Percentiles rank a stretch among this genome's conserved stretches.
Evolutionary conservation across 768 basidiomycete genomes (phyloP).

Genomic region (Omphalotus guepiniiformis): DNA sequence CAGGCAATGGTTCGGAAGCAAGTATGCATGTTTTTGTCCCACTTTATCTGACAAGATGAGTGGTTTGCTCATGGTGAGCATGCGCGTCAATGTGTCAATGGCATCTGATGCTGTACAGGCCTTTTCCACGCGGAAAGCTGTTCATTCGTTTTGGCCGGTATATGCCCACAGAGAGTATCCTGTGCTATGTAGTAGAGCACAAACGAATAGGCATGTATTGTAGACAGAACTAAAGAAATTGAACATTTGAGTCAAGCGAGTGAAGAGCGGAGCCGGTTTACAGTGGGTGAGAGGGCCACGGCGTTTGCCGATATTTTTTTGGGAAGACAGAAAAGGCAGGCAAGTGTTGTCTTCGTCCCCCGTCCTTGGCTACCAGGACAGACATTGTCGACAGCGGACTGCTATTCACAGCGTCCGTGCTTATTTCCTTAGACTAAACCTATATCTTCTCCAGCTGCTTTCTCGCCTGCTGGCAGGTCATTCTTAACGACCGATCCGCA

Average conservation of each 20-base stretch:
- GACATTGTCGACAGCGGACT: conserved; percentile 35
- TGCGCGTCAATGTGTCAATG: no score
- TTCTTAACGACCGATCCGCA: conserved; percentile 75
- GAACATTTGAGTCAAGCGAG: neutral
- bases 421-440: conserved; percentile 32
- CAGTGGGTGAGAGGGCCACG: neutral
- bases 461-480: conserved; percentile 90
- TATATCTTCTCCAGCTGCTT: conserved; percentile 49
- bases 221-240: neutral
- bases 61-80: no score
- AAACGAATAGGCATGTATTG: no score
- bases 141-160: no score
- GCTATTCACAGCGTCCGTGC: conserved; percentile 34
- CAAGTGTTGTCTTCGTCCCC: conserved; percentile 36
- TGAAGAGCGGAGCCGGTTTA: neutral
- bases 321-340: no score
- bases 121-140: no score
- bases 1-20: no score
- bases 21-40: no score
- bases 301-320: conserved; percentile 2
- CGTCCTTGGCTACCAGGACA: conserved; percentile 37
- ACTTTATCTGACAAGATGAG: no score
- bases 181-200: no score
- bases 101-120: no score
- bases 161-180: no score